Percentiles rank a stretch among this genome's conserved stretches.
Conservation (phyloP, 176 grass and related monocot genomes). For the Chloris gayana region DNA sequence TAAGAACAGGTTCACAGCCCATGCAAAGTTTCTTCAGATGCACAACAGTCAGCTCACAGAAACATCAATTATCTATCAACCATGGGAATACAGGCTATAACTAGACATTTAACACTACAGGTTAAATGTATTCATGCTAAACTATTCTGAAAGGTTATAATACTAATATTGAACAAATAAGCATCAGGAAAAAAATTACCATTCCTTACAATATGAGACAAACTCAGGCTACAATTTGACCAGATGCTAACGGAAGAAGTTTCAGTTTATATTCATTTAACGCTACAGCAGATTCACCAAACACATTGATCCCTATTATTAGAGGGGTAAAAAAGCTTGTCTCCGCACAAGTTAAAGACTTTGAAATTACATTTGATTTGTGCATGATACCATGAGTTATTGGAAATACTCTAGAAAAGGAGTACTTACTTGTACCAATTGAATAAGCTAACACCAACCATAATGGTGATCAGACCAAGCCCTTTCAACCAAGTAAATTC, state of each 20-base stretch:
- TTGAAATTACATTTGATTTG: slow-evolving; percentile 2
- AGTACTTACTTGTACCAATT: slow-evolving; percentile 99
- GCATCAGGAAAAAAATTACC: background rate
- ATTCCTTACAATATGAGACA: background rate
- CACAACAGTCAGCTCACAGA: slow-evolving; percentile 2
- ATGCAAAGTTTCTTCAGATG: slow-evolving; percentile 12
- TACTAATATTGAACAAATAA: slow-evolving; percentile 24
- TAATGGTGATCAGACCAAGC: slow-evolving; percentile 78
- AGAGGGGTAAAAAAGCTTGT: slow-evolving; percentile 9
- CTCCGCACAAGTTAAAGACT: background rate
- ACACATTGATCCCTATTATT: slow-evolving; percentile 15
- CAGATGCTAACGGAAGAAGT: slow-evolving; percentile 29
- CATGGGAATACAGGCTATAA: slow-evolving; percentile 6
- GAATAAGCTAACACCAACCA: slow-evolving; percentile 96
- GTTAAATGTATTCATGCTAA: background rate
- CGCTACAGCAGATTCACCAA: slow-evolving; percentile 4
- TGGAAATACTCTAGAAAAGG: slow-evolving; percentile 25
- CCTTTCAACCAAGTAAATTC: slow-evolving; percentile 90
- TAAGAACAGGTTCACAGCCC: background rate
- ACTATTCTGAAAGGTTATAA: slow-evolving; percentile 18
- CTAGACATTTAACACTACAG: slow-evolving; percentile 16
- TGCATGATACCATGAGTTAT: slow-evolving; percentile 11
- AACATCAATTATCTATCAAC: slow-evolving; percentile 1
- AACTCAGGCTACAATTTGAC: slow-evolving; percentile 6
- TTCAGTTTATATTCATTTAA: slow-evolving; percentile 31